Evolutionary conservation across 2,329 filamentous ascomycete genomes (phyloP).

Genomic region (Verticillium isaacii): DNA sequence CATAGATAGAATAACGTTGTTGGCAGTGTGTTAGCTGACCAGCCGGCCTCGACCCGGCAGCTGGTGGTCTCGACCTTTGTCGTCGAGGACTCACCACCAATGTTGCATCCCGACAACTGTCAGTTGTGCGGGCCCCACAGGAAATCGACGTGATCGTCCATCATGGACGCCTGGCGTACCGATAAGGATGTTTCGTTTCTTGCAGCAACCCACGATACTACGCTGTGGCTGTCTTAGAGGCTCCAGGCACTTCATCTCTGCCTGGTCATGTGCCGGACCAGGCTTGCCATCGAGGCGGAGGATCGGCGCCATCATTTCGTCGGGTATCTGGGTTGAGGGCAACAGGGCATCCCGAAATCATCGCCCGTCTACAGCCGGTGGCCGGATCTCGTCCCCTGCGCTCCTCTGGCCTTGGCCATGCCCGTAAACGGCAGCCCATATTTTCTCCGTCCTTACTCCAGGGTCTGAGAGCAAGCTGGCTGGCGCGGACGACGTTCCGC

Average conservation of each 20-base stretch:
- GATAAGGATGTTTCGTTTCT: constrained; percentile 4
- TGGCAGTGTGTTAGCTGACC: neutral
- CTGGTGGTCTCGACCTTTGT: neutral
- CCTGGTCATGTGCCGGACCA: constrained; percentile 10
- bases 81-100: neutral
- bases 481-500: neutral
- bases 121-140: neutral
- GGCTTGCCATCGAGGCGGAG: constrained; percentile 5
- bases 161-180: neutral
- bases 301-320: constrained; percentile 15
- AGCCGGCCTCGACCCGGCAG: neutral
- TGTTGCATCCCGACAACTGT: neutral
- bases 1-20: neutral
- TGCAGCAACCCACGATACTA: constrained; percentile 4
- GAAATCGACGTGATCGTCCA: neutral
- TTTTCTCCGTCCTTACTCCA: neutral
- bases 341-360: neutral
- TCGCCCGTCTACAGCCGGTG: neutral
- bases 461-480: neutral
- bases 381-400: neutral
- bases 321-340: constrained; percentile 10
- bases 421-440: neutral
- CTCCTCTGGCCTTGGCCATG: neutral
- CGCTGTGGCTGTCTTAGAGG: constrained; percentile 8
- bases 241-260: neutral